phyloP scores from a whole-genome alignment of 257 asterid genomes.

The Scutellaria barbata region DNA sequence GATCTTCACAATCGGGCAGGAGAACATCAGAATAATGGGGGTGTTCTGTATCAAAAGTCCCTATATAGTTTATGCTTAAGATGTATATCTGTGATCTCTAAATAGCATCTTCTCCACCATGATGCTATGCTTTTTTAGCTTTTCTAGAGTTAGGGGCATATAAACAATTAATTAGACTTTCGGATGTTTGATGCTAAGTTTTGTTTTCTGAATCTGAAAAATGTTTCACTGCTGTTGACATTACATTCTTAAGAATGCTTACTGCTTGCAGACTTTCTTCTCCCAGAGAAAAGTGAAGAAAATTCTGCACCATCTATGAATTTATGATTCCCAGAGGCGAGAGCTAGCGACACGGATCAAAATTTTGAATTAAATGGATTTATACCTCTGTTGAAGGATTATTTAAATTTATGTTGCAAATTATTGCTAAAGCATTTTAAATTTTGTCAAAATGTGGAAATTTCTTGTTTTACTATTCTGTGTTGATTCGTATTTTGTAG shows the following conservation, averaged over 20 bases:
- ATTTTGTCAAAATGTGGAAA: too few species aligned
- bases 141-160: constrained; percentile 22
- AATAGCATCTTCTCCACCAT: constrained; percentile 25
- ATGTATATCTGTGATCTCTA: constrained; percentile 45
- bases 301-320: too few species aligned
- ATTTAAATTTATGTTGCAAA: too few species aligned
- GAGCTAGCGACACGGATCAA: too few species aligned
- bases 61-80: constrained; percentile 35
- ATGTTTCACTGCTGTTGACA: constrained; percentile 12
- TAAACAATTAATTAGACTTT: constrained; percentile 33
- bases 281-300: too few species aligned
- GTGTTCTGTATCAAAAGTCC: constrained; percentile 36
- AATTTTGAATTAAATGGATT: too few species aligned
- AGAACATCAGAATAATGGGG: constrained; percentile 46
- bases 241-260: constrained; percentile 4
- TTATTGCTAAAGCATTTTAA: too few species aligned
- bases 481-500: too few species aligned
- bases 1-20: constrained; percentile 32
- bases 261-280: neutral
- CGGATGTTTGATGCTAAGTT: constrained; percentile 31
- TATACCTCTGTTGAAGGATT: too few species aligned
- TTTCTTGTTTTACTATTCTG: too few species aligned
- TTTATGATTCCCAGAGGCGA: too few species aligned
- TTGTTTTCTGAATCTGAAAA: constrained; percentile 29
- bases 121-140: constrained; percentile 16